Evolutionary conservation across 2,329 filamentous ascomycete genomes (phyloP).

Genomic region (Domatiomyces globalis): DNA sequence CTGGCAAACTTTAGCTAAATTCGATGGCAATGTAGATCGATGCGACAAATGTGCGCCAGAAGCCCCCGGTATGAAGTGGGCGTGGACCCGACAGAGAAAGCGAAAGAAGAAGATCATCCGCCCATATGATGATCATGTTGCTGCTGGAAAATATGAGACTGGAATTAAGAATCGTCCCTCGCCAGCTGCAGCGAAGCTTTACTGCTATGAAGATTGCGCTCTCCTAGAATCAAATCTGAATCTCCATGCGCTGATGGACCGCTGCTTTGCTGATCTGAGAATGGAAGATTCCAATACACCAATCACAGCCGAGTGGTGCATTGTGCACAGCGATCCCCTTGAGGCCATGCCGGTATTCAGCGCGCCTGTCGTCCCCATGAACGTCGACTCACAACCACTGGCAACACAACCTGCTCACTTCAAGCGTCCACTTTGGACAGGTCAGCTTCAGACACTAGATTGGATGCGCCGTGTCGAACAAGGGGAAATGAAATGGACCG

Average conservation of each 20-base stretch:
- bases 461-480: constrained; percentile 49
- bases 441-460: constrained; percentile 31
- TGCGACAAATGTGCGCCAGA: constrained; percentile 8
- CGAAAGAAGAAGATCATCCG: constrained; percentile 21
- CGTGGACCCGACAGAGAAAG: neutral
- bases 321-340: neutral
- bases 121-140: constrained; percentile 38
- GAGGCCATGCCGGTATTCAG: neutral
- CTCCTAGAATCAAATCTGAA: constrained; percentile 26
- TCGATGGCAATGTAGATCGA: neutral
- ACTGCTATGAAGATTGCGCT: constrained; percentile 5
- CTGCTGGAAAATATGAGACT: constrained; percentile 38
- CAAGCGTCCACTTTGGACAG: constrained; percentile 23
- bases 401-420: constrained; percentile 14
- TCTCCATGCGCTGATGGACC: constrained; percentile 30
- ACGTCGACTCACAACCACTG: neutral
- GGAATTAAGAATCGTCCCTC: constrained; percentile 35
- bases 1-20: neutral
- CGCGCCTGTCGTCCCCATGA: neutral
- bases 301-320: neutral
- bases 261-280: constrained; percentile 23
- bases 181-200: constrained; percentile 26
- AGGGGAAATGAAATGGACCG: constrained; percentile 28
- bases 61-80: constrained; percentile 7
- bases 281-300: neutral